Evolutionary conservation across 495 filamentous ascomycete species (phyloP), one percentile per base, ranked within the genome.

Genomic region (Saxispiralis lemnorum): DNA sequence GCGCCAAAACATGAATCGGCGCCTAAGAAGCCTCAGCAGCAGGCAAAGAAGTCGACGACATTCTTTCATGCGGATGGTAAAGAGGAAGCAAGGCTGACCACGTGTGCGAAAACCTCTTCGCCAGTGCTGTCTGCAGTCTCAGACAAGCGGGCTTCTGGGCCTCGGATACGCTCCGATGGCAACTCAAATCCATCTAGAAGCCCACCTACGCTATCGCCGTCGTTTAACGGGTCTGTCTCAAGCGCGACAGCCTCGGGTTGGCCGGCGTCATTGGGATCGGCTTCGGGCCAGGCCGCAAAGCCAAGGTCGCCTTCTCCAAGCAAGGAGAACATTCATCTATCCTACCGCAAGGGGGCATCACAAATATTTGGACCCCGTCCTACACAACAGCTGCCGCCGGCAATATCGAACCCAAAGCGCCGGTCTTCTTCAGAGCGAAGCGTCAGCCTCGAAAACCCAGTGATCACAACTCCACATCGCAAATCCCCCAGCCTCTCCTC

Each of bases 321-420:
- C 17, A 62, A 59, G 36, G 59, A 63, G 9, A 58, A 55, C 47
- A 61, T 61, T 28, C 62, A 61, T 44, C 47, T 61, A 6, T 61
- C 59, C 3, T 63, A 65, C 43, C 50, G 62, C 33, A 65, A 63
- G 50, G 62, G 60, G 7, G 60, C 49, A 6, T 63, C 60, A 1
- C 62, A 65, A 34, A 54, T 61, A 7, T 55, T 62, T 31, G 50
- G 50, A 5, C 45, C 32, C 31, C 47, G 37, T 41, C 59, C 21
- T 43, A 16, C 24, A 41, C 45, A 28, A 9, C 24, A 28, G 9
- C 24, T 38, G 12, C 50, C 51, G 33, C 45, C 45, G 5, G 16
- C 53, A 12, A 47, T 31, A 35, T 17, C n/a, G n/a, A 17, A 35
- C 6, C 34, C 16, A 35, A 17, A 35, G 13, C n/a, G n/a, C 16